Percentiles rank a stretch among this genome's conserved stretches.
Evolutionary conservation across 2,329 filamentous ascomycete genomes (phyloP).

Genomic region (Curvularia hawaiiensis): DNA sequence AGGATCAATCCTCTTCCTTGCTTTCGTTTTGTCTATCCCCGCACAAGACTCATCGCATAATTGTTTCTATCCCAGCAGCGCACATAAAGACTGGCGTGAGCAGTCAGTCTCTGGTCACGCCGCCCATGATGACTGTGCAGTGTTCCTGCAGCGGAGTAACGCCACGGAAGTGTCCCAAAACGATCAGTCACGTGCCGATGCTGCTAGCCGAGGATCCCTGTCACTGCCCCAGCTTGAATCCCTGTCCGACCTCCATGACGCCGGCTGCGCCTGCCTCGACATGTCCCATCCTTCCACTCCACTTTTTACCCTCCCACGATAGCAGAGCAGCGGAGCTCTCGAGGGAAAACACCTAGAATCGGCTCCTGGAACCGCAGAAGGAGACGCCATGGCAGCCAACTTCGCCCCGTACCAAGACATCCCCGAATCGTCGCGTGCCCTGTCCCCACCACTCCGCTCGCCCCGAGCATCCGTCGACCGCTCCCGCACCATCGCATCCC

Average conservation of each 20-base stretch:
- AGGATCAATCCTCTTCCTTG: neutral
- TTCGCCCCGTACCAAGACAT: constrained; percentile 97
- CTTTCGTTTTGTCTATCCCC: neutral
- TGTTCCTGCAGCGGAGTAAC: constrained; percentile 19
- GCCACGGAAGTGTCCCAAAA: constrained; percentile 9
- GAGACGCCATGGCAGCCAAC: constrained; percentile 52
- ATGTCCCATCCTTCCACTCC: constrained; percentile 7
- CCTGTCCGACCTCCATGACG: constrained; percentile 24
- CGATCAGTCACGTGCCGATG: constrained; percentile 17
- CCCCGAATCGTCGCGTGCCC: constrained; percentile 80
- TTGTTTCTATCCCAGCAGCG: too few species aligned
- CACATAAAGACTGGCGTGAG: neutral
- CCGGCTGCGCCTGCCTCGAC: constrained; percentile 20
- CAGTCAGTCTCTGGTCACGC: constrained; percentile 1
- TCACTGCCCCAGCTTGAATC: constrained; percentile 16
- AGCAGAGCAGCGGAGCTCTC: neutral
- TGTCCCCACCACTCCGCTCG: constrained; percentile 65
- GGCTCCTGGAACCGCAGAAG: neutral
- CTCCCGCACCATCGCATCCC: constrained; percentile 39
- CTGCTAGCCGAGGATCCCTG: constrained; percentile 2
- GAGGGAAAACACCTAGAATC: neutral
- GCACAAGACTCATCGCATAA: neutral
- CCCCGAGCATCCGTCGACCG: constrained; percentile 43
- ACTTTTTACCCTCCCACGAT: neutral
- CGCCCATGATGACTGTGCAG: neutral